Evolutionary conservation across 1,139 yeast species (phyloP).

Genomic region (Taphrina confusa): DNA sequence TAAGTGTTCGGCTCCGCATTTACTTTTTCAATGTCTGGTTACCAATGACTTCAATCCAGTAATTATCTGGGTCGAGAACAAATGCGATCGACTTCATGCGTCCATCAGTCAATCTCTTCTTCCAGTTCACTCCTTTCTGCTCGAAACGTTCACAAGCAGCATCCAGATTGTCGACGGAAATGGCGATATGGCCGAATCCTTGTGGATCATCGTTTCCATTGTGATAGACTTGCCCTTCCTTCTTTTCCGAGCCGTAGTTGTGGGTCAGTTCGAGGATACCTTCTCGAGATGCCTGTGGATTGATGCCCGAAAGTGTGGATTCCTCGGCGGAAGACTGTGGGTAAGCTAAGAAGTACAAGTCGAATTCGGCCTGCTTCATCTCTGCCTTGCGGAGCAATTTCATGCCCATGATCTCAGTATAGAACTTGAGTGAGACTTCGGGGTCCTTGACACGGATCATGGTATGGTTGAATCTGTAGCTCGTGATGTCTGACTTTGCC

Average conservation of each 20-base stretch:
- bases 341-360: slow-evolving; percentile 82
- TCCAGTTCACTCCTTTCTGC: slow-evolving; percentile 60
- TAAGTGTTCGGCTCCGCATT: no score
- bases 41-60: slow-evolving; percentile 60
- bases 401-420: slow-evolving; percentile 78
- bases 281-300: slow-evolving; percentile 51
- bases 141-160: slow-evolving; percentile 58
- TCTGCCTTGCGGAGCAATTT: slow-evolving; percentile 60
- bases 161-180: slow-evolving; percentile 66
- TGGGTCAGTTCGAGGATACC: slow-evolving; percentile 85
- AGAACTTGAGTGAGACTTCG: slow-evolving; percentile 55
- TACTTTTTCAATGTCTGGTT: slow-evolving; percentile 39
- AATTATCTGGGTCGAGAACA: slow-evolving; percentile 44
- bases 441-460: slow-evolving; percentile 94
- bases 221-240: slow-evolving; percentile 70
- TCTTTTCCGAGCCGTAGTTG: slow-evolving; percentile 94
- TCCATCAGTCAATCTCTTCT: slow-evolving; percentile 83
- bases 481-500: slow-evolving; percentile 50
- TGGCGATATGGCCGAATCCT: slow-evolving; percentile 86
- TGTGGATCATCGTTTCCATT: slow-evolving; percentile 76
- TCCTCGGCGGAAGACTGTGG: slow-evolving; percentile 43
- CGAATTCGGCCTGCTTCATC: slow-evolving; percentile 70
- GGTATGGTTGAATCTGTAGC: slow-evolving; percentile 77
- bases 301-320: slow-evolving; percentile 36
- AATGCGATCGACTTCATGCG: slow-evolving; percentile 72